Conservation (phyloP, 2,329 filamentous ascomycete genomes). For the Arthrobotrys iridis region DNA sequence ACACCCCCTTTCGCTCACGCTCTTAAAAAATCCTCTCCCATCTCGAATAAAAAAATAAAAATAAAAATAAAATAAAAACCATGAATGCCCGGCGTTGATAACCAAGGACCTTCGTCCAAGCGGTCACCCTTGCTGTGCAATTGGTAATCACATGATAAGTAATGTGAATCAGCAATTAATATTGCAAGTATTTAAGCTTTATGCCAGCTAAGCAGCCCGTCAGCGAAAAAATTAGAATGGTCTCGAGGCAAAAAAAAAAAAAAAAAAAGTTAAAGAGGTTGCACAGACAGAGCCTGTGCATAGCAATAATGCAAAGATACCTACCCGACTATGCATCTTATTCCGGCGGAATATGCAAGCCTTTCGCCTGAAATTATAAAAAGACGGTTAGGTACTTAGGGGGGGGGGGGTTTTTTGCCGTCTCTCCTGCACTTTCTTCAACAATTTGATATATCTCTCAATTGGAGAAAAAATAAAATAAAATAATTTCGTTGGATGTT, state of each 20-base stretch:
- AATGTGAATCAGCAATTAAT: background rate
- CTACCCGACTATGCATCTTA: conserved; percentile 8
- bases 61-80: too few species aligned
- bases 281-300: background rate
- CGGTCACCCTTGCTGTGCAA: background rate
- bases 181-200: conserved; percentile 15
- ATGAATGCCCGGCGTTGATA: background rate
- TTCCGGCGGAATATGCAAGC: background rate
- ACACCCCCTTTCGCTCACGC: background rate
- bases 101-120: background rate
- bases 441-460: too few species aligned
- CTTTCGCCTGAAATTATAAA: background rate
- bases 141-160: background rate
- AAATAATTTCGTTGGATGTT: too few species aligned
- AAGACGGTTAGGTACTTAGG: background rate
- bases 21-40: background rate
- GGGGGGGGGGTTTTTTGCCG: too few species aligned
- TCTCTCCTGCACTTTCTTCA: background rate
- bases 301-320: background rate
- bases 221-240: too few species aligned
- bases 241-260: background rate
- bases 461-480: too few species aligned
- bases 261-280: background rate
- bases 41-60: background rate
- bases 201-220: too few species aligned